These are phyloP conservation scores for Ganoderma boninense DNA, from an alignment of 1,284 basidiomycete species.

Conservation along the genomic window DNA sequence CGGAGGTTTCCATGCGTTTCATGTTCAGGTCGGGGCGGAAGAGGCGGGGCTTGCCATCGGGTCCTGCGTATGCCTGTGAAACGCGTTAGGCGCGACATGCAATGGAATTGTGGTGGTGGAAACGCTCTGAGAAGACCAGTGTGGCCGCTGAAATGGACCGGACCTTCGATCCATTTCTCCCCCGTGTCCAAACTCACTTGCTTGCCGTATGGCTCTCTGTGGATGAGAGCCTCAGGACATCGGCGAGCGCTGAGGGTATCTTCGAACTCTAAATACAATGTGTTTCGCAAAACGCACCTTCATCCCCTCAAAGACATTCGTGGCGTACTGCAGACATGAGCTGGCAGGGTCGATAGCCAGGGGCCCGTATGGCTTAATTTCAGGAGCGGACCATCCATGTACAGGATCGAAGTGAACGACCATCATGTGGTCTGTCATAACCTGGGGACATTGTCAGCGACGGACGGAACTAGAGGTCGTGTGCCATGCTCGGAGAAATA, in stretches of 20 bases:
- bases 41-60: slow-evolving; percentile 68
- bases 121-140: not conserved
- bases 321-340: slow-evolving; percentile 81
- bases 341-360: slow-evolving; percentile 77
- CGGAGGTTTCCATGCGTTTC: slow-evolving; percentile 72
- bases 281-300: slow-evolving; percentile 58
- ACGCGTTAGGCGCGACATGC: not conserved
- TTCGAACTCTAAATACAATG: no score
- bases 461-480: slow-evolving; percentile 15
- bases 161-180: not conserved
- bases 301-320: slow-evolving; percentile 89
- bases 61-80: slow-evolving; percentile 72
- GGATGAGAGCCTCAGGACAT: no score
- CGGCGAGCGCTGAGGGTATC: no score
- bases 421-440: slow-evolving; percentile 82
- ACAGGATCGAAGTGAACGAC: slow-evolving; percentile 67
- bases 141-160: not conserved
- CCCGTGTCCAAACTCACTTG: not conserved
- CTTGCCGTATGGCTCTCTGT: not conserved
- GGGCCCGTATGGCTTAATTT: slow-evolving; percentile 81
- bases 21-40: slow-evolving; percentile 89
- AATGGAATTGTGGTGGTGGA: not conserved
- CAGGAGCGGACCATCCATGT: slow-evolving; percentile 81
- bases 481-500: not conserved
- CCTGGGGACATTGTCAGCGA: slow-evolving; percentile 51